phyloP scores from a whole-genome alignment of 2,329 filamentous ascomycete species.

The Verticillium tricorpus region DNA sequence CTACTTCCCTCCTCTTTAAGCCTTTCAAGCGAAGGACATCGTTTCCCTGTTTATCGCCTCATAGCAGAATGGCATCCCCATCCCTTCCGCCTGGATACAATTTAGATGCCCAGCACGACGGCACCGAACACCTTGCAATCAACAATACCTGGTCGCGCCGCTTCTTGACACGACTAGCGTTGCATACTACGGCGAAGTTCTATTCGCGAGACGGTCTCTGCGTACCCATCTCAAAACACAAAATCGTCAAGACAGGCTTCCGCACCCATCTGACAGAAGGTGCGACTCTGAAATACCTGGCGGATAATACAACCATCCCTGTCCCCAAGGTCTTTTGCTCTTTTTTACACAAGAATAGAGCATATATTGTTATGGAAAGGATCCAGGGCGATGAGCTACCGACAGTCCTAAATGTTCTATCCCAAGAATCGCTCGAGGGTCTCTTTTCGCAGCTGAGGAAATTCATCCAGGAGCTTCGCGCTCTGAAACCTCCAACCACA shows the following conservation, averaged over 20 bases:
- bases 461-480: slow-evolving; percentile 18
- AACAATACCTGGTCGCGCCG: slow-evolving; percentile 21
- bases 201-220: slow-evolving; percentile 17
- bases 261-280: slow-evolving; percentile 24
- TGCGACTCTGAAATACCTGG: slow-evolving; percentile 33
- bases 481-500: slow-evolving; percentile 12
- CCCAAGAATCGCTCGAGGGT: neutral
- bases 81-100: no score
- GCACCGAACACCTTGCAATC: slow-evolving; percentile 20
- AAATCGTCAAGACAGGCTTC: slow-evolving; percentile 17
- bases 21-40: no score
- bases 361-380: slow-evolving; percentile 39
- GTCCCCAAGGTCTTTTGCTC: slow-evolving; percentile 37
- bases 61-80: no score
- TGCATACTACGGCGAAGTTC: slow-evolving; percentile 21
- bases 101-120: neutral
- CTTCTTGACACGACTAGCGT: slow-evolving; percentile 16
- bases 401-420: neutral
- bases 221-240: slow-evolving; percentile 20
- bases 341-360: slow-evolving; percentile 26
- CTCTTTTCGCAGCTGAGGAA: slow-evolving; percentile 17
- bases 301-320: slow-evolving; percentile 34
- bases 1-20: no score
- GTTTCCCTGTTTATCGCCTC: no score
- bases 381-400: slow-evolving; percentile 21